phyloP scores from a whole-genome alignment of 371 early-diverging fungal genomes.

The Mortierella sp. region DNA sequence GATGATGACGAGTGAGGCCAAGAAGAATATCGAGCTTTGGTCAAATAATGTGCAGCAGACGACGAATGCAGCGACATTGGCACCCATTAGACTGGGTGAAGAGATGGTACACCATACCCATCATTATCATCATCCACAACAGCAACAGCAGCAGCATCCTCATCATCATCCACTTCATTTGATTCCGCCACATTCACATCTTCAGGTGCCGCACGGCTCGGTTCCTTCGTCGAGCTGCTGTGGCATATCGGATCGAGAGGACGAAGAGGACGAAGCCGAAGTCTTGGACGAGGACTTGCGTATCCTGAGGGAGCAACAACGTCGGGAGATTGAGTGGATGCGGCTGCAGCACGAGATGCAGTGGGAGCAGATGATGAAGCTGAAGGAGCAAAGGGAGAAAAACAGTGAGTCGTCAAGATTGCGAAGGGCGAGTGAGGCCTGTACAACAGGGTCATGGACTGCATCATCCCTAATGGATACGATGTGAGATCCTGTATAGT shows the following conservation, averaged over 20 bases:
- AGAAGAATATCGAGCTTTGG: conserved; percentile 24
- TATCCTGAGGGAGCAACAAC: conserved; percentile 8
- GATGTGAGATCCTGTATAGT: background rate
- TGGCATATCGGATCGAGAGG: background rate
- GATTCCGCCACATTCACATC: background rate
- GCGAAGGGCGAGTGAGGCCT: conserved; percentile 2
- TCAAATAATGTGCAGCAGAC: conserved; percentile 18
- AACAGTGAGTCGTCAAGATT: background rate
- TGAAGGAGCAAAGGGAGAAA: conserved; percentile 15
- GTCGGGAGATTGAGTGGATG: conserved; percentile 20
- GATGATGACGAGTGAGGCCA: conserved; percentile 22
- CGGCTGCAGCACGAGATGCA: conserved; percentile 10
- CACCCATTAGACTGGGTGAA: background rate
- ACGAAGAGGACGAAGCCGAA: conserved; percentile 1
- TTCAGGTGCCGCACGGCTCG: background rate
- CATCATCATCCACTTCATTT: too few species aligned
- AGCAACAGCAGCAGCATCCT: background rate
- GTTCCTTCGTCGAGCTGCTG: conserved; percentile 1
- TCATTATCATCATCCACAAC: background rate
- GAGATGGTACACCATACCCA: too few species aligned
- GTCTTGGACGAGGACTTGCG: conserved; percentile 8
- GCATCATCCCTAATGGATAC: background rate
- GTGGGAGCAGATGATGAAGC: conserved; percentile 1
- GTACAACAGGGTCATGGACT: background rate
- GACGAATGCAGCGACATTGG: background rate